A percentile compares a stretch with the other conserved stretches of the same genome.
Evolutionary conservation across 257 asterid genomes (phyloP).

Genomic region (Nicotiana attenuata): DNA sequence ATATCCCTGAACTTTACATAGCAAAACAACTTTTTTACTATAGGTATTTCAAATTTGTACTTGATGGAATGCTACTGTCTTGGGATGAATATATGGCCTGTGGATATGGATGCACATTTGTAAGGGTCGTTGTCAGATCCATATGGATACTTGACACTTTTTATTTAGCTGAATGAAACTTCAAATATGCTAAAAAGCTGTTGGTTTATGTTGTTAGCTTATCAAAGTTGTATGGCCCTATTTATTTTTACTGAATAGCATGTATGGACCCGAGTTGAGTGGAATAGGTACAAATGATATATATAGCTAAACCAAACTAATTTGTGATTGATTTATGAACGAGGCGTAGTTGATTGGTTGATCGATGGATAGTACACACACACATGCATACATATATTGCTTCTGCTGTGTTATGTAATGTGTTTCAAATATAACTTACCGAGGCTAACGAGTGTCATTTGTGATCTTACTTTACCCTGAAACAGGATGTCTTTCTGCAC

Average conservation of each 20-base stretch:
- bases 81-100: background rate
- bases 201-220: background rate
- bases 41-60: background rate
- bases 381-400: background rate
- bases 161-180: background rate
- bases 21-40: background rate
- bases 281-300: background rate
- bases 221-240: background rate
- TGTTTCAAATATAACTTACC: background rate
- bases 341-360: background rate
- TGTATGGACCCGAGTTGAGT: background rate
- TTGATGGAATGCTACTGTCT: background rate
- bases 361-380: background rate
- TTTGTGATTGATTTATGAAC: background rate
- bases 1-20: background rate
- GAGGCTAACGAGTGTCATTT: background rate
- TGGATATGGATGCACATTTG: constrained; percentile 1
- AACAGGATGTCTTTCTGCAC: constrained; percentile 63
- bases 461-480: background rate
- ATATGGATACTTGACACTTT: background rate
- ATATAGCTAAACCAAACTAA: background rate
- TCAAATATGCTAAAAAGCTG: background rate
- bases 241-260: background rate
- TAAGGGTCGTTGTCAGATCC: background rate
- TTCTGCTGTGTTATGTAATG: background rate